phyloP scores from a whole-genome alignment of 495 filamentous ascomycete genomes.

The Lepraria neglecta region DNA sequence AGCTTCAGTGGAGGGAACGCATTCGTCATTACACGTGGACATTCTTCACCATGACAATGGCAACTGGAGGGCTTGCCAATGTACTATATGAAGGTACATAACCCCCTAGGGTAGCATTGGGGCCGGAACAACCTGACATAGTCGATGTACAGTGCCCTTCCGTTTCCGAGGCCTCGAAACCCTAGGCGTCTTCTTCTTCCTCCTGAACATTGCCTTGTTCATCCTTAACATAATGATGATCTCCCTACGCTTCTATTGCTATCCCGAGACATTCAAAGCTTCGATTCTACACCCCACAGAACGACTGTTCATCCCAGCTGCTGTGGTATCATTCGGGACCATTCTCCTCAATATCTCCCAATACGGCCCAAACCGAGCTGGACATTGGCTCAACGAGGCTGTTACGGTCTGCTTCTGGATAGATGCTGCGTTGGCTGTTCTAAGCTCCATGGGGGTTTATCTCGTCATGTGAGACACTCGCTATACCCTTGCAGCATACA shows the following conservation, averaged over 20 bases:
- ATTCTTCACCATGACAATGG: conserved; percentile 73
- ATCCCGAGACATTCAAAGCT: conserved; percentile 62
- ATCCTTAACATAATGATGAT: conserved; percentile 62
- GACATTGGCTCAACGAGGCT: conserved; percentile 58
- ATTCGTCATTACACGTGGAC: conserved; percentile 57
- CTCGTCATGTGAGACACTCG: conserved; percentile 51
- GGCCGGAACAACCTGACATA: background rate
- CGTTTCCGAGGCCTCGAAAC: conserved; percentile 60
- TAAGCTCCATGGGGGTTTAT: conserved; percentile 64
- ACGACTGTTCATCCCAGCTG: conserved; percentile 70
- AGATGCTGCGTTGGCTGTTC: conserved; percentile 57
- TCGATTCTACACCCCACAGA: conserved; percentile 75
- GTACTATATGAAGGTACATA: conserved; percentile 61
- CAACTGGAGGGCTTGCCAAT: conserved; percentile 78
- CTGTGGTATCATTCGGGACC: conserved; percentile 63
- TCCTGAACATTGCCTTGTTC: conserved; percentile 70
- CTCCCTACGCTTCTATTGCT: conserved; percentile 60
- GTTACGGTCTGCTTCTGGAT: conserved; percentile 69
- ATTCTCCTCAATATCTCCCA: conserved; percentile 76
- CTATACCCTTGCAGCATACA: background rate
- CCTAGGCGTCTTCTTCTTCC: conserved; percentile 67
- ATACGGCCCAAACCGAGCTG: conserved; percentile 62
- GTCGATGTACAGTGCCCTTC: conserved; percentile 53
- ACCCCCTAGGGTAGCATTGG: background rate
- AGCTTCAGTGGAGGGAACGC: conserved; percentile 42